A percentile compares a stretch with the other conserved stretches of the same genome.
These are phyloP conservation scores for Aspergillus fumigatus DNA, from an alignment of 2,329 filamentous ascomycete genomes.

Conservation along the genomic window DNA sequence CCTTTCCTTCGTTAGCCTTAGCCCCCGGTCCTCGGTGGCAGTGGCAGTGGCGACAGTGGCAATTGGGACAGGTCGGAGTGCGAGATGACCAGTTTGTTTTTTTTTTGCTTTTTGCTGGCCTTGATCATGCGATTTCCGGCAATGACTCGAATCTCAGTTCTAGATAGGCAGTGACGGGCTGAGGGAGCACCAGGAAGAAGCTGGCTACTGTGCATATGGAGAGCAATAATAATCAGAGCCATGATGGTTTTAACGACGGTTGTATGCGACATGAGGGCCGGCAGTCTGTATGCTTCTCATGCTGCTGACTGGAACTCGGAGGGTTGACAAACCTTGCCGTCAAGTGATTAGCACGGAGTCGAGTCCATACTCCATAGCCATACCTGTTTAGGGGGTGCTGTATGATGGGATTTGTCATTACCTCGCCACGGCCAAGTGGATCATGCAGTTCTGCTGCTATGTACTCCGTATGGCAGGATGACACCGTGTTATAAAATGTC, in stretches of 20 bases:
- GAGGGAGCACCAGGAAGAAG: not conserved
- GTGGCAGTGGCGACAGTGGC: not conserved
- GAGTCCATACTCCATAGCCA: not conserved
- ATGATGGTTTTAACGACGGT: not conserved
- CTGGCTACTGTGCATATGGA: not conserved
- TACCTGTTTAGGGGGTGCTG: not conserved
- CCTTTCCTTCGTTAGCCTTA: not conserved
- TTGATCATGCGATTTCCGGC: not conserved
- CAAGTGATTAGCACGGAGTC: not conserved
- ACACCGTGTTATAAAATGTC: not conserved
- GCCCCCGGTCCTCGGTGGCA: not conserved
- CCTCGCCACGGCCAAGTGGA: not conserved
- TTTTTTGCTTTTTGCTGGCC: not conserved
- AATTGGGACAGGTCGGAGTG: not conserved
- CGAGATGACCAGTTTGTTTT: not conserved
- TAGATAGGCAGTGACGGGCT: not conserved
- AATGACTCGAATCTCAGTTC: not conserved
- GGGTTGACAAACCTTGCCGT: not conserved
- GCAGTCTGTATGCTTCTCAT: not conserved
- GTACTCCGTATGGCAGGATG: not conserved
- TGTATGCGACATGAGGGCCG: not conserved
- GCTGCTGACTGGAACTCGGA: not conserved
- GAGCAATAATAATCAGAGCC: not conserved
- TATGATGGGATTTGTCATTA: not conserved
- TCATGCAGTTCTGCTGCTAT: not conserved